Conservation (phyloP, 495 filamentous ascomycete genomes). For the Aspergillus panamensis region DNA sequence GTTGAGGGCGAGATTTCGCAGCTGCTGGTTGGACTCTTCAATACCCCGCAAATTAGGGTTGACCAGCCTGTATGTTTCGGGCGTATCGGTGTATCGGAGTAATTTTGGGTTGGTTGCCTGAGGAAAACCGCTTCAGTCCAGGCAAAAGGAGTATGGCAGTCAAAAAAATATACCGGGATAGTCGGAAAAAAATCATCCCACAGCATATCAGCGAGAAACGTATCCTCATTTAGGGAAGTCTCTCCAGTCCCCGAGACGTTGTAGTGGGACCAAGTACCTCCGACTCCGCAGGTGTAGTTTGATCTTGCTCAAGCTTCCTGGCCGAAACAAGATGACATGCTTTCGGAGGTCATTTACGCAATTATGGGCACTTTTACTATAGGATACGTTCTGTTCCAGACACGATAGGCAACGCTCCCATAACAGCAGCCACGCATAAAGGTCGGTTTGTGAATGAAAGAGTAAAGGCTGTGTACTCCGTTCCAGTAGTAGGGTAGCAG, state of each 20-base stretch:
- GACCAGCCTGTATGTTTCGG: neutral
- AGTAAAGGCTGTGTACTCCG: slow-evolving; percentile 40
- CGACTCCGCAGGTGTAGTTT: neutral
- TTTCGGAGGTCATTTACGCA: neutral
- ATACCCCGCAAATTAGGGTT: neutral
- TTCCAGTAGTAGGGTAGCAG: slow-evolving; percentile 40
- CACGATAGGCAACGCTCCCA: slow-evolving; percentile 5
- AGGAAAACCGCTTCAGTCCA: neutral
- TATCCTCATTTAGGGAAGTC: neutral
- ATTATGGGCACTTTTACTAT: neutral
- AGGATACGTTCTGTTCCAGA: neutral
- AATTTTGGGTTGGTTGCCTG: neutral
- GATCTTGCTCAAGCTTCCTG: neutral
- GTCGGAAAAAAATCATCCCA: slow-evolving; percentile 1
- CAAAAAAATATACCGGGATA: neutral
- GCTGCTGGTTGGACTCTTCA: neutral
- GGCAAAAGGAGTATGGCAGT: neutral
- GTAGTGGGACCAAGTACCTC: neutral
- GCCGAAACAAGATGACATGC: slow-evolving; percentile 1
- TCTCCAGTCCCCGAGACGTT: neutral
- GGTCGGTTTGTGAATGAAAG: slow-evolving; percentile 42
- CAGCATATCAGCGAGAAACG: neutral
- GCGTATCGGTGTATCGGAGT: slow-evolving; percentile 1
- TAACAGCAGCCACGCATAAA: slow-evolving; percentile 37
- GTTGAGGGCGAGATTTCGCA: too few relatives aligned